phyloP scores from a whole-genome alignment of 106 monocot species.

The Phalaenopsis aphrodite region DNA sequence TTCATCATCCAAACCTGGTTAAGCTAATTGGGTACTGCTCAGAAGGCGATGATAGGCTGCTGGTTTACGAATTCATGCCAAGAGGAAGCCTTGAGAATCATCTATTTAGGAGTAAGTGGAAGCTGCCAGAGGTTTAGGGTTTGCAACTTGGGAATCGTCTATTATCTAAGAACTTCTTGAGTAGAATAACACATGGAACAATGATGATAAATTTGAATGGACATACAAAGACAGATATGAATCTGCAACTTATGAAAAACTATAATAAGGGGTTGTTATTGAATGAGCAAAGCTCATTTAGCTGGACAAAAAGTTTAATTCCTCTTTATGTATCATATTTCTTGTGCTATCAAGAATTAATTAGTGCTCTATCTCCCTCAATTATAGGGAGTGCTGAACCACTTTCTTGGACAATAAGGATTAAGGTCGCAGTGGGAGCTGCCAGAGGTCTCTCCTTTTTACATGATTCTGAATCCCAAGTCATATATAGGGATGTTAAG shows the following conservation, averaged over 20 bases:
- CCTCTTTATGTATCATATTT: neutral
- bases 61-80: conserved; percentile 30
- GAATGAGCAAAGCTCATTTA: no score
- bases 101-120: conserved; percentile 27
- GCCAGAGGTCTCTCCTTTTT: conserved; percentile 50
- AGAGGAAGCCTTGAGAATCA: conserved; percentile 33
- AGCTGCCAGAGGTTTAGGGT: neutral
- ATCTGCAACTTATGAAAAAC: no score
- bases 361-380: neutral
- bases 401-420: conserved; percentile 47
- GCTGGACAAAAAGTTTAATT: no score
- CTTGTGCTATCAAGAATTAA: neutral
- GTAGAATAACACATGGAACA: no score
- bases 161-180: neutral
- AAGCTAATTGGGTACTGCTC: conserved; percentile 32
- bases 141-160: no score
- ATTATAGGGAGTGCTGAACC: conserved; percentile 33
- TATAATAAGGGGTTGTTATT: no score
- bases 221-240: no score
- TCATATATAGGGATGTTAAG: conserved; percentile 60
- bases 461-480: conserved; percentile 41
- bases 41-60: conserved; percentile 23
- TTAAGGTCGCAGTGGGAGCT: conserved; percentile 50
- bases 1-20: conserved; percentile 31
- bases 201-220: no score